Percentiles rank a stretch among this genome's conserved stretches.
Evolutionary conservation across 106 monocot genomes (phyloP).

Genomic region (Acanthochlamys bracteata): DNA sequence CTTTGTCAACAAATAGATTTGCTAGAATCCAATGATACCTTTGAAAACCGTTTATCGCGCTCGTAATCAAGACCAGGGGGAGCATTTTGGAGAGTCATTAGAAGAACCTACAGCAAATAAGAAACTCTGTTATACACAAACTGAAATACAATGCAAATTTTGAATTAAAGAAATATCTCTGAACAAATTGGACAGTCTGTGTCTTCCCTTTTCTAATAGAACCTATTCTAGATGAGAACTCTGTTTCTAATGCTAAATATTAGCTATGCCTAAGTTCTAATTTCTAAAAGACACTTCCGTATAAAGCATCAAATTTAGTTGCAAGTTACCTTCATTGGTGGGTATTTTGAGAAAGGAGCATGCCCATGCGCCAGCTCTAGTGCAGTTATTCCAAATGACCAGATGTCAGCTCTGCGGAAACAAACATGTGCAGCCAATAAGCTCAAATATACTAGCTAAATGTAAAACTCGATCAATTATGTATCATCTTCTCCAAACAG

Average conservation of each 20-base stretch:
- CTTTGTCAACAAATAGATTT: too few species aligned
- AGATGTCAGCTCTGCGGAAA: constrained; percentile 70
- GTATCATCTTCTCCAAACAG: too few species aligned
- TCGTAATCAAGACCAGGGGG: constrained; percentile 96
- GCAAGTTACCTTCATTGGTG: constrained; percentile 77
- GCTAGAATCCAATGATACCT: constrained; percentile 56
- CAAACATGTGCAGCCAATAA: neutral
- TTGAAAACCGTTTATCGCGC: constrained; percentile 85
- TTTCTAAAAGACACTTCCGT: neutral
- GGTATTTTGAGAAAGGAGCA: constrained; percentile 88
- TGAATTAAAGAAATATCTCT: too few species aligned
- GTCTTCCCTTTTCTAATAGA: too few species aligned
- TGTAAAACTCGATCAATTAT: neutral
- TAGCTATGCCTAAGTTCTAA: too few species aligned
- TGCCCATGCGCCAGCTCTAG: constrained; percentile 85
- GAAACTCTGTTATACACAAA: neutral
- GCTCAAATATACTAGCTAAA: neutral
- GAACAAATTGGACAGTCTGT: too few species aligned
- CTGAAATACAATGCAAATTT: neutral
- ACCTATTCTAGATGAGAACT: too few species aligned
- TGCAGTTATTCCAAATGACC: constrained; percentile 94
- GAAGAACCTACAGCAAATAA: constrained; percentile 53
- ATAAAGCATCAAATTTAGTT: neutral
- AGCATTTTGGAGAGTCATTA: constrained; percentile 98
- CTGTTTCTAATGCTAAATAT: too few species aligned